Base-by-base conservation (phyloP, 2,329 filamentous ascomycete genomes). In the Sclerotinia spermophila region DNA sequence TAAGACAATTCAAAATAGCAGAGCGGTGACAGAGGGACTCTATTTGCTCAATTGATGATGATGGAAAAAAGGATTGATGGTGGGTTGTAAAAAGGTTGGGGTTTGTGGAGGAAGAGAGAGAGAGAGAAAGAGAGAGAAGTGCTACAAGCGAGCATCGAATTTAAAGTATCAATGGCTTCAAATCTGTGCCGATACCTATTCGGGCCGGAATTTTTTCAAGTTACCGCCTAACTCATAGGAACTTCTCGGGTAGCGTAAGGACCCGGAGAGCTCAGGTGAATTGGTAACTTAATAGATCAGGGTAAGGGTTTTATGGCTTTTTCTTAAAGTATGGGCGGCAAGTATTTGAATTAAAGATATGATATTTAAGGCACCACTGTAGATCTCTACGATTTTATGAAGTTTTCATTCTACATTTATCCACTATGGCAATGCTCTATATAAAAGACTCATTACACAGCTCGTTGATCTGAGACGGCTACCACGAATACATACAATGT, bases 1-100 rank as follows among this genome's bases (percentile, higher is more conserved):
- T 2, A 11, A 40, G 35, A 53, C 11, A 53, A 66, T 40, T 53
- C 19, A 3, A 24, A 8, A 7, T 30, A 40, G 3, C 11, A 53
- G 35, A 53, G 45, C 62, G 30, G 62, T 30, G 62, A 66, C 48
- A 66, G 62, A 66, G 62, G 62, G 33, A 66, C n/a, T 66, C n/a
- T 66, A 30, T 66, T 2, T 66, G n/a, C 33, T 66, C 35, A 30
- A 66, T 51, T 53, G 62, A 65, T 30, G 62, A 51, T 27, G 24
- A n/a, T 5, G 27, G 30, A 21, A 24, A 27, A 51, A 45, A 2
- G 6, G 27, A 33, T 13, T 24, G 30, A 15, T 45, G 24, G 13
- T 27, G 21, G 30, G 38, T 38, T 38, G 15, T 27, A 15, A n/a
- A 51, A 64, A 51, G 21, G n/a, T 64, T 64, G 48, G 27, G 24